Base-by-base conservation (phyloP, 2,329 filamentous ascomycete species). In the Claviceps spartinae region DNA sequence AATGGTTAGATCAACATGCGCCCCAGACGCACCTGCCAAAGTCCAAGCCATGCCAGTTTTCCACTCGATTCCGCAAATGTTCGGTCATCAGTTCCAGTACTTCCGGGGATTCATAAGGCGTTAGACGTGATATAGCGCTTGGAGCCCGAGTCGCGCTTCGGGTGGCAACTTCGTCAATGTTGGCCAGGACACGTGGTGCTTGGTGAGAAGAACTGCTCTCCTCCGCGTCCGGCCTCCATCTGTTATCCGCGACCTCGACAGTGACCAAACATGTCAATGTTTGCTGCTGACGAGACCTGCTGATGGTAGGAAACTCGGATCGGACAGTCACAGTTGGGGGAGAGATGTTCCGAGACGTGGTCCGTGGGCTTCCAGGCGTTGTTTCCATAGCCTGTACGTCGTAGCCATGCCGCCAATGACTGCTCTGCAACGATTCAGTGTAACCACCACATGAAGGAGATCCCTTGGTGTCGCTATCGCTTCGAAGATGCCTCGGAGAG, bases 11-110 rank as follows among this genome's bases (percentile, higher is more conserved):
- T 14, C 38, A n/a, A 6, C 7, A 13, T 34, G 34, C 18, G 36
- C 22, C 1, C 22, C 6, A 22, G 52, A 54, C 73, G 61, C 71
- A 85, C 77, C 87, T 81, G 62, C 82, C 81, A 62, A 96, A 96
- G 63, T 97, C 91, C 20, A 98, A 75, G 0, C 93, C 91, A 65
- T 98, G 93, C 93, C 93, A 98, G 60, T 97, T 96, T 61, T 98
- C 93, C 11, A 98, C 93, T n/a, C 90, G 83, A 46, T 74, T 80
- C 53, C 88, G 82, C 54, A 98, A 71, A 56, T 83, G 87, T 62
- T 96, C 88, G 0, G 90, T 94, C 63, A 93, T 86, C 57, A 91
- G 83, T 51, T 93, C 85, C 53, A 97, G 67, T 5, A 82, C 82
- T 59, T 90, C 86, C 2, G 81, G 75, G 2, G 86, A 78, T 65